Conservation (phyloP, 352 stramenopile genomes). For the Globisporangium spinosum region DNA sequence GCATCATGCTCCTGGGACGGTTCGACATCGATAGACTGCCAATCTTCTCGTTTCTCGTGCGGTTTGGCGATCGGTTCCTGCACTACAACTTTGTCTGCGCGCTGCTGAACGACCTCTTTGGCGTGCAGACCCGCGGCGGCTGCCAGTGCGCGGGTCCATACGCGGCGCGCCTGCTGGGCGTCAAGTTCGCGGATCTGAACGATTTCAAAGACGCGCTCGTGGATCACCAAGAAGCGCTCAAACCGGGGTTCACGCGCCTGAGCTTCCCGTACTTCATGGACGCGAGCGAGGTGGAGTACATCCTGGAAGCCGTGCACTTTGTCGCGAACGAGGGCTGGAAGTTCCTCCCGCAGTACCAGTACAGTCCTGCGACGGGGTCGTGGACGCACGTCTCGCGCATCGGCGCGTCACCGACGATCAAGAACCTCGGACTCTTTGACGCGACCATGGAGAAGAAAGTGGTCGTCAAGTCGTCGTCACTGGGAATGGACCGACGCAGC, state of each 20-base stretch:
- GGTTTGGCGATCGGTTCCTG: constrained; percentile 85
- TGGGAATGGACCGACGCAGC: not conserved
- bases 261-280: constrained; percentile 89
- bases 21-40: constrained; percentile 70
- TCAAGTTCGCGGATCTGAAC: constrained; percentile 65
- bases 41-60: constrained; percentile 94
- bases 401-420: constrained; percentile 22
- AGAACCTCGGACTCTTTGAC: not conserved
- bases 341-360: constrained; percentile 93
- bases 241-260: constrained; percentile 93
- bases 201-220: constrained; percentile 85
- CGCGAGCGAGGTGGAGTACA: constrained; percentile 90
- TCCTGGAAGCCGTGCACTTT: constrained; percentile 91
- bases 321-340: constrained; percentile 91
- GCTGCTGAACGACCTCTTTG: constrained; percentile 97
- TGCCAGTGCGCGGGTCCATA: constrained; percentile 93
- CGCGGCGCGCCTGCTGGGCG: constrained; percentile 87
- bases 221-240: constrained; percentile 89
- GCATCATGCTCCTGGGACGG: constrained; percentile 89
- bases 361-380: constrained; percentile 82
- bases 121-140: constrained; percentile 71
- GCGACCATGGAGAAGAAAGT: not conserved
- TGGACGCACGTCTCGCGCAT: constrained; percentile 82
- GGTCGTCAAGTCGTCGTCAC: too few species aligned
- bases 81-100: constrained; percentile 98